These are phyloP conservation scores for Dendrobium nobile DNA, from an alignment of 106 monocot species.

Conservation along the genomic window DNA sequence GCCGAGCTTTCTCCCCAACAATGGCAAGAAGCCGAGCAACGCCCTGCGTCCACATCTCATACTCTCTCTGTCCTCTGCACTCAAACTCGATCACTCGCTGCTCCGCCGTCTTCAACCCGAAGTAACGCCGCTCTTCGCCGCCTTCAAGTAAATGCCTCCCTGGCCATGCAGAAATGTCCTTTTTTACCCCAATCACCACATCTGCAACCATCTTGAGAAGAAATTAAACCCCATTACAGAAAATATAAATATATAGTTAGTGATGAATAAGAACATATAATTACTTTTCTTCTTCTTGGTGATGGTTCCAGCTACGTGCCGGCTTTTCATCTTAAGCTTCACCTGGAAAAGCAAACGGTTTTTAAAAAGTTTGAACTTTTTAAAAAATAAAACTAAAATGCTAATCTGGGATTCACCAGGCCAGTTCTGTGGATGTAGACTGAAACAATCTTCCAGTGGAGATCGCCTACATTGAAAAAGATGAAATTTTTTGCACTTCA, in stretches of 20 bases:
- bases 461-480: slow-evolving; percentile 34
- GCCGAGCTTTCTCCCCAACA: neutral
- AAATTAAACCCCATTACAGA: neutral
- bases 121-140: slow-evolving; percentile 74
- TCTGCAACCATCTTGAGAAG: slow-evolving; percentile 16
- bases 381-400: no score
- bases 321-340: slow-evolving; percentile 66
- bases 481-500: neutral
- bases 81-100: slow-evolving; percentile 81
- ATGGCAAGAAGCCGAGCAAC: slow-evolving; percentile 46
- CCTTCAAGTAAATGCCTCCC: slow-evolving; percentile 72
- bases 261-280: slow-evolving; percentile 1
- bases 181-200: slow-evolving; percentile 53
- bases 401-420: no score
- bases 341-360: slow-evolving; percentile 14
- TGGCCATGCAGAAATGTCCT: slow-evolving; percentile 71
- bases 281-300: slow-evolving; percentile 96
- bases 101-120: slow-evolving; percentile 74
- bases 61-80: slow-evolving; percentile 63
- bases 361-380: no score
- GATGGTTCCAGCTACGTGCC: slow-evolving; percentile 73
- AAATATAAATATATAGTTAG: neutral
- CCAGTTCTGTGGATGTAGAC: slow-evolving; percentile 55
- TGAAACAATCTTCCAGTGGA: slow-evolving; percentile 79
- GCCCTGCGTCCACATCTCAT: slow-evolving; percentile 85